Evolutionary conservation across 2,329 filamentous ascomycete species (phyloP).

Genomic region (Pezicula rhizophila): DNA sequence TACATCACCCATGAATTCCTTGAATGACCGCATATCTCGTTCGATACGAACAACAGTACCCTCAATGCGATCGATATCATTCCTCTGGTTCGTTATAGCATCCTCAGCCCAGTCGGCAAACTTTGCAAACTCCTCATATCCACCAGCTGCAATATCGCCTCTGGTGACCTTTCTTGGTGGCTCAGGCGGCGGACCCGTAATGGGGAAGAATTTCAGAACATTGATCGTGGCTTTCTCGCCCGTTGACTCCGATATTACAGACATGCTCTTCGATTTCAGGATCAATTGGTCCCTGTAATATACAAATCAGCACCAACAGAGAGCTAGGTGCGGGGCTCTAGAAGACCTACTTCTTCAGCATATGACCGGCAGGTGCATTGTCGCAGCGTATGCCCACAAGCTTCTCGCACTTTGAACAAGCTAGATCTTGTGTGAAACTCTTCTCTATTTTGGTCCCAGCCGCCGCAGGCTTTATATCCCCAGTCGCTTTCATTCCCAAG

Average conservation of each 20-base stretch:
- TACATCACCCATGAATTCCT: slow-evolving; percentile 24
- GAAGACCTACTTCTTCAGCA: slow-evolving; percentile 20
- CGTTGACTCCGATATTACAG: slow-evolving; percentile 17
- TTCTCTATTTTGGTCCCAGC: slow-evolving; percentile 18
- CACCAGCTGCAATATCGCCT: not conserved
- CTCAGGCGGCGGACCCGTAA: slow-evolving; percentile 7
- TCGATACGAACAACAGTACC: slow-evolving; percentile 20
- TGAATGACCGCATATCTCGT: slow-evolving; percentile 22
- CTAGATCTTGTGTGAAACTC: slow-evolving; percentile 25
- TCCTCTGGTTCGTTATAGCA: slow-evolving; percentile 19
- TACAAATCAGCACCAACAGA: not conserved
- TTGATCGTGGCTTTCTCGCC: slow-evolving; percentile 14
- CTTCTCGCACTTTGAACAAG: slow-evolving; percentile 19
- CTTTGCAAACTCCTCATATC: slow-evolving; percentile 1
- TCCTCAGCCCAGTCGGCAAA: slow-evolving; percentile 22
- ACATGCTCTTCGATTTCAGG: slow-evolving; percentile 19
- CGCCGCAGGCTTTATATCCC: slow-evolving; percentile 17
- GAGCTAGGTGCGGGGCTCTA: too few relatives aligned
- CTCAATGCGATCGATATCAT: slow-evolving; percentile 25
- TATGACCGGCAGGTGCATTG: slow-evolving; percentile 22
- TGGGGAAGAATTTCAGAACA: slow-evolving; percentile 14
- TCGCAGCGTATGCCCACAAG: slow-evolving; percentile 24
- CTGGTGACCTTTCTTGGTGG: not conserved
- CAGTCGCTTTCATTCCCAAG: slow-evolving; percentile 18
- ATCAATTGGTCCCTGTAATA: slow-evolving; percentile 22